phyloP scores from a whole-genome alignment of 139 green algal species.

The Auxenochlorella pyrenoidosa region DNA sequence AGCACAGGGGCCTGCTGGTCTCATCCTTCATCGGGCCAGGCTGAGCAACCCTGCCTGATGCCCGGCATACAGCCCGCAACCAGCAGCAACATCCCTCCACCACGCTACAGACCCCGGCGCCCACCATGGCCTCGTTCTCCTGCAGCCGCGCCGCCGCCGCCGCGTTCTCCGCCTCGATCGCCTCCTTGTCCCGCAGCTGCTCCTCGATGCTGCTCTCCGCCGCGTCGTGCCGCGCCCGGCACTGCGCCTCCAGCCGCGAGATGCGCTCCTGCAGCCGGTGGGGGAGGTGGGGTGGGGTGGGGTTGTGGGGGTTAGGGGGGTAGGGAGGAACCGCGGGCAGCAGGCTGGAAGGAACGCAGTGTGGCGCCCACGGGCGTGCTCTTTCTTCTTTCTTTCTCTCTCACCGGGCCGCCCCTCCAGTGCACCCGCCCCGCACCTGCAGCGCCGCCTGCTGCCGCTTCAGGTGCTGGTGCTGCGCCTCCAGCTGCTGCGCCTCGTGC shows the following conservation, averaged over 20 bases:
- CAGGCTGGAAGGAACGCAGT: too few relatives aligned
- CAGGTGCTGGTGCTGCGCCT: slow-evolving; percentile 58
- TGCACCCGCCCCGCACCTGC: background rate
- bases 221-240: slow-evolving; percentile 75
- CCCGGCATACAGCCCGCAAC: too few relatives aligned
- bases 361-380: too few relatives aligned
- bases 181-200: slow-evolving; percentile 78
- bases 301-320: too few relatives aligned
- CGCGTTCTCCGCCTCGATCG: slow-evolving; percentile 79
- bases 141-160: slow-evolving; percentile 66
- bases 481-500: slow-evolving; percentile 67
- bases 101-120: background rate
- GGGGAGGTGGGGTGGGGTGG: background rate
- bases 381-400: too few relatives aligned
- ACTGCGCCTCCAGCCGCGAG: slow-evolving; percentile 74
- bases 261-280: slow-evolving; percentile 60
- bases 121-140: slow-evolving; percentile 79
- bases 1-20: too few relatives aligned
- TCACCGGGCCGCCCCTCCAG: too few relatives aligned
- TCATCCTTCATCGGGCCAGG: too few relatives aligned
- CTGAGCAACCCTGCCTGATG: too few relatives aligned
- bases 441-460: slow-evolving; percentile 68
- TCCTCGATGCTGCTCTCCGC: slow-evolving; percentile 77
- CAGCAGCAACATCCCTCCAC: too few relatives aligned
- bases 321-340: too few relatives aligned